These are phyloP conservation scores for Aspergillus incahuasiensis DNA, from an alignment of 495 filamentous ascomycete species.

Conservation along the genomic window DNA sequence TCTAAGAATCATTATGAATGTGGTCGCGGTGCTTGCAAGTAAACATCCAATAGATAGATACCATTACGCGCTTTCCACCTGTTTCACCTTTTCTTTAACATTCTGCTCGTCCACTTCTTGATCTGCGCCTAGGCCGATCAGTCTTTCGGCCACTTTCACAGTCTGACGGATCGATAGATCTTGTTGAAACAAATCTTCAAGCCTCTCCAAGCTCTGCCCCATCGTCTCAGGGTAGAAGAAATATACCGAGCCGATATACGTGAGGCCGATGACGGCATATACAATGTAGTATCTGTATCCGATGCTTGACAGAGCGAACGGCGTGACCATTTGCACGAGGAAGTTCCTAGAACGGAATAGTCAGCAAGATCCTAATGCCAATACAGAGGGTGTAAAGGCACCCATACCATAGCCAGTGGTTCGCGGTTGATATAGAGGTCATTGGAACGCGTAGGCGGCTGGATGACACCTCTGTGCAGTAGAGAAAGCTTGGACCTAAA, in stretches of 20 bases:
- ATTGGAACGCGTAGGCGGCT: slow-evolving; percentile 43
- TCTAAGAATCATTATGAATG: no score
- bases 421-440: slow-evolving; percentile 40
- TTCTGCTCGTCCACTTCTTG: no score
- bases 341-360: slow-evolving; percentile 21
- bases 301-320: slow-evolving; percentile 45
- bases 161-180: not conserved
- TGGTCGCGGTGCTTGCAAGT: no score
- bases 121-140: no score
- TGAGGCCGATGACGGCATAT: slow-evolving; percentile 30
- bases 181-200: slow-evolving; percentile 15
- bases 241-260: slow-evolving; percentile 47
- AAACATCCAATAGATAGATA: no score
- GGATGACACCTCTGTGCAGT: slow-evolving; percentile 47
- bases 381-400: not conserved
- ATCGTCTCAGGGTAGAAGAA: slow-evolving; percentile 48
- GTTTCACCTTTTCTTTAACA: no score
- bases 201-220: slow-evolving; percentile 12
- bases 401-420: slow-evolving; percentile 38
- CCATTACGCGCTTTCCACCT: no score
- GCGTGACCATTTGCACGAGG: slow-evolving; percentile 52
- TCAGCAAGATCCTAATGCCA: not conserved
- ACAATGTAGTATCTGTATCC: slow-evolving; percentile 54
- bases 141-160: no score
- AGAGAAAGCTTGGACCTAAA: slow-evolving; percentile 48